Evolutionary conservation across 352 stramenopile species (phyloP).

Genomic region (Phytopythium litorale): DNA sequence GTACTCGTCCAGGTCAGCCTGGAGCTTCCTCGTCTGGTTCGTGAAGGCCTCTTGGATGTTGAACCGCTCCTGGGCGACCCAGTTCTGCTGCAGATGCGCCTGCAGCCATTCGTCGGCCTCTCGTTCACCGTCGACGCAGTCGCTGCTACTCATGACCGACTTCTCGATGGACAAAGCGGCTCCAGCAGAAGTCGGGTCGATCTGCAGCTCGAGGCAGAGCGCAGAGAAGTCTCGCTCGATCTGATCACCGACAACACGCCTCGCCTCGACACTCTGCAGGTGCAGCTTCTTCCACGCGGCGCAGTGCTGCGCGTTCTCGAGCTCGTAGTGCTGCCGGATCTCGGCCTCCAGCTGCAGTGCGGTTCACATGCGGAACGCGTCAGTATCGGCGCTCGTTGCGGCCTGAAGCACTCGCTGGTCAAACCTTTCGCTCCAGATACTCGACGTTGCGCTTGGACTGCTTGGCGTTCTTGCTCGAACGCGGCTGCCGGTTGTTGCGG

Average conservation of each 20-base stretch:
- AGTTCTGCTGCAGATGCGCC: conserved; percentile 31
- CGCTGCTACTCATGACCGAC: too few species aligned
- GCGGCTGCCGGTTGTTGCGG: conserved; percentile 21
- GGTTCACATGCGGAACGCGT: neutral
- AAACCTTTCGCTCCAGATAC: conserved; percentile 51
- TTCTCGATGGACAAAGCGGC: neutral
- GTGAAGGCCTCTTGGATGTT: conserved; percentile 70
- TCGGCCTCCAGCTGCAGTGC: conserved; percentile 44
- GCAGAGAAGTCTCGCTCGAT: conserved; percentile 29
- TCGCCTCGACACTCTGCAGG: conserved; percentile 17
- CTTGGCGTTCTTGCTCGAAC: conserved; percentile 22
- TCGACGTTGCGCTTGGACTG: conserved; percentile 32
- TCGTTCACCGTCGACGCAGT: neutral
- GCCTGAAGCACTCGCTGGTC: neutral
- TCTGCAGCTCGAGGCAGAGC: conserved; percentile 17
- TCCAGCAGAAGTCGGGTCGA: neutral
- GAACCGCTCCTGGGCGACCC: conserved; percentile 61
- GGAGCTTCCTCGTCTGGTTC: conserved; percentile 50
- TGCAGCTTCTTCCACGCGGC: conserved; percentile 53
- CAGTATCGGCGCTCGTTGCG: neutral
- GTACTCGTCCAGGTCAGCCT: conserved; percentile 39
- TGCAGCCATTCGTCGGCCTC: conserved; percentile 18
- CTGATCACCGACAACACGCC: conserved; percentile 14
- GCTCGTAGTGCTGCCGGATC: conserved; percentile 53
- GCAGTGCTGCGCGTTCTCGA: conserved; percentile 44